Conservation (phyloP, 805 yeast genomes). For the Ogataea pignaliae region DNA sequence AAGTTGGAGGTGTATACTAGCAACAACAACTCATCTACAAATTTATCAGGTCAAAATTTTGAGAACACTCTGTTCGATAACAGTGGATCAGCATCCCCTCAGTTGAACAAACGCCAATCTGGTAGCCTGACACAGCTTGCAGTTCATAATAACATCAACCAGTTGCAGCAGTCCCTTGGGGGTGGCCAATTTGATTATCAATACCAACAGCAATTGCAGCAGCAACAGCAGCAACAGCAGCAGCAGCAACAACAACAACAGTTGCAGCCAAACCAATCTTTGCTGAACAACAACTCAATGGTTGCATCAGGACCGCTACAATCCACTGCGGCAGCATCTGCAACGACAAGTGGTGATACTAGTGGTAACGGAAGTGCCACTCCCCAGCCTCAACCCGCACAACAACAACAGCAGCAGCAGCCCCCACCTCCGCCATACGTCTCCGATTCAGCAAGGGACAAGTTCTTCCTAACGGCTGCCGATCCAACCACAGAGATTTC, state of each 20-base stretch:
- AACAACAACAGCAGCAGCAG: constrained; percentile 2
- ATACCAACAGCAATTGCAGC: background rate
- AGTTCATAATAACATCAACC: constrained; percentile 13
- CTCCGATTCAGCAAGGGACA: constrained; percentile 81
- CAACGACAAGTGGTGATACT: background rate
- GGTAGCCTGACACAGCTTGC: constrained; percentile 15
- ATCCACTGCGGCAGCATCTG: background rate
- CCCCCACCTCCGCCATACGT: constrained; percentile 31
- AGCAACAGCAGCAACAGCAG: background rate
- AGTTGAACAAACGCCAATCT: constrained; percentile 8
- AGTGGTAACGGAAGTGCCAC: constrained; percentile 1
- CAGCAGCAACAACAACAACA: constrained; percentile 8
- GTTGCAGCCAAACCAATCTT: constrained; percentile 6
- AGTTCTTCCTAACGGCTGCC: constrained; percentile 92
- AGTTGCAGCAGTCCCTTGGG: constrained; percentile 5
- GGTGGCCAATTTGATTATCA: constrained; percentile 4
- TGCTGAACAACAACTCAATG: background rate
- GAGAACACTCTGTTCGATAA: constrained; percentile 11
- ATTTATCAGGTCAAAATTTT: constrained; percentile 9
- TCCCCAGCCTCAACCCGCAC: constrained; percentile 3
- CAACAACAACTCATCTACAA: constrained; percentile 18
- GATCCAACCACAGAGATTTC: constrained; percentile 94
- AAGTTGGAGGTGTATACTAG: constrained; percentile 28
- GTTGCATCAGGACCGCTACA: too few species aligned
- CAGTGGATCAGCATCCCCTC: constrained; percentile 5